Evolutionary conservation across 495 filamentous ascomycete species (phyloP), one percentile per base, ranked within the genome.

Genomic region (Pyronema domesticum): DNA sequence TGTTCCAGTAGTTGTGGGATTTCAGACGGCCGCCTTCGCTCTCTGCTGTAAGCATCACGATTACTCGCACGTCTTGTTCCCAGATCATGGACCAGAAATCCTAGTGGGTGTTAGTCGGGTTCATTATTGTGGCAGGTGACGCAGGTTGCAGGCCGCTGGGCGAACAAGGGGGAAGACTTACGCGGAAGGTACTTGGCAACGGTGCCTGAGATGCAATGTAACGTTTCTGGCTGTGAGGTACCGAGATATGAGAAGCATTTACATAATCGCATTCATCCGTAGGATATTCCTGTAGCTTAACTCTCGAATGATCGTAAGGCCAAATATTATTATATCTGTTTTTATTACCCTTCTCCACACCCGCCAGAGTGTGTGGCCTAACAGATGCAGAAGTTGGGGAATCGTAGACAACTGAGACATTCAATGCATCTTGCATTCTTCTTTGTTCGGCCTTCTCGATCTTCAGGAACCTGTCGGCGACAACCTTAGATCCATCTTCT

Each of bases 251-350:
- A 67, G 83, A 96, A 8, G 87, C 91, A 67, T 98, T 98, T 67
- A 98, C 80, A 66, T 98, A 98, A 67, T 98, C 91, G 69, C 89
- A 95, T 37, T 69, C 76, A 1, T 83, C 84, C n/a, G 74, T 70
- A 0, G 75, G 72, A 36, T 82, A 74, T 44, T 77, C 80, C 55
- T 83, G 74, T 14, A 98, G 72, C 53, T 76, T 84, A 43, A 98
- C 91, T 48, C 91, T 72, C 5, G 88, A 79, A 68, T 98, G 91
- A 65, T 98, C 91, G 62, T 93, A 98, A 5, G 91, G 91, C 69
- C 93, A 84, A 40, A 96, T 96, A 60, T 95, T 91, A 68, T 95
- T 96, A 67, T 98, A 98, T 15, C 91, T 75, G 62, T 98, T 98
- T 69, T 96, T 96, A 2, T 74, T 77, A 34, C 91, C 91, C 63